Percentiles rank a stretch among this genome's conserved stretches.
phyloP scores from a whole-genome alignment of 2,329 filamentous ascomycete genomes.

The Verticillium isaacii region DNA sequence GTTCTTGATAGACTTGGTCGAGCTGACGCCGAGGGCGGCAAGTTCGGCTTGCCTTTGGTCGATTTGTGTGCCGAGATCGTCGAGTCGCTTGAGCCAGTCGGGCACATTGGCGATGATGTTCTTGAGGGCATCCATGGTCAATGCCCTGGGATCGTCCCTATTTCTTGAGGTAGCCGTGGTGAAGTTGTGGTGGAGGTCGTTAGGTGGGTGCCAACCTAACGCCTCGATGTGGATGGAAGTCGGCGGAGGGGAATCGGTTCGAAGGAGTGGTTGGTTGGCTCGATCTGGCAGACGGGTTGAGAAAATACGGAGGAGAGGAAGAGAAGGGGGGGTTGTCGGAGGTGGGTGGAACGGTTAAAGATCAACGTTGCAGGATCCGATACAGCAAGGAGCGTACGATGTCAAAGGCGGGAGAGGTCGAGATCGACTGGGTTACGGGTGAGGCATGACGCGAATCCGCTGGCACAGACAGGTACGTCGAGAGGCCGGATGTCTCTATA shows the following conservation, averaged over 20 bases:
- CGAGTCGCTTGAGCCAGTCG: slow-evolving; percentile 54
- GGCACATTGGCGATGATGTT: slow-evolving; percentile 52
- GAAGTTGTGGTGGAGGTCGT: slow-evolving; percentile 16
- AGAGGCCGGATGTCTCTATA: background rate
- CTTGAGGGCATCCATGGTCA: slow-evolving; percentile 52
- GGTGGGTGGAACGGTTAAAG: background rate
- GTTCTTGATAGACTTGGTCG: slow-evolving; percentile 40
- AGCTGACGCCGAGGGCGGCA: slow-evolving; percentile 37
- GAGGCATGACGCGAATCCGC: slow-evolving; percentile 8
- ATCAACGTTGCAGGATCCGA: slow-evolving; percentile 11
- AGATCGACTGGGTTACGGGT: slow-evolving; percentile 8
- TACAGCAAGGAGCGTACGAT: slow-evolving; percentile 21
- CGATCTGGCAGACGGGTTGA: background rate
- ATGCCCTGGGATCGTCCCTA: slow-evolving; percentile 24
- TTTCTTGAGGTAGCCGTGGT: slow-evolving; percentile 20
- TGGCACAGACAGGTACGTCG: background rate
- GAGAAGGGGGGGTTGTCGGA: background rate
- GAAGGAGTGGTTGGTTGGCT: slow-evolving; percentile 3
- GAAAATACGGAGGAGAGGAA: slow-evolving; percentile 4
- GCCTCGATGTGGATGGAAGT: slow-evolving; percentile 7
- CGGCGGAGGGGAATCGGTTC: background rate
- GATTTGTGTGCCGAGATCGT: slow-evolving; percentile 57
- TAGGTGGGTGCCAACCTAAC: slow-evolving; percentile 25
- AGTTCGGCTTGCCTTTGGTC: slow-evolving; percentile 57
- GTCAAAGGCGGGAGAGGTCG: background rate